These are phyloP conservation scores for Parathielavia appendiculata DNA, from an alignment of 495 filamentous ascomycete genomes.

Conservation along the genomic window DNA sequence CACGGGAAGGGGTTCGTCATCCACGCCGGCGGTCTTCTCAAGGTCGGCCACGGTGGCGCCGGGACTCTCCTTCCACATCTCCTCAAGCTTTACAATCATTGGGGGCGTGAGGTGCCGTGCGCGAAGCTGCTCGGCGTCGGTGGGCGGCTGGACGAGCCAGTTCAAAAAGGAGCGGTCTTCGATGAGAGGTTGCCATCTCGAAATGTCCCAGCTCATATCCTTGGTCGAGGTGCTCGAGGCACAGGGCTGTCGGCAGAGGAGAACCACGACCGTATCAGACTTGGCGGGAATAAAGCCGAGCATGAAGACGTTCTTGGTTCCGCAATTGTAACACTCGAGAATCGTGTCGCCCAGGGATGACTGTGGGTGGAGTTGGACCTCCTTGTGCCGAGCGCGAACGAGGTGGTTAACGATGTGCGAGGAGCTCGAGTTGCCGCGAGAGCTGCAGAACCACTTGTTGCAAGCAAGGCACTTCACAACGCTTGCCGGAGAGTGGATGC, in stretches of 20 bases:
- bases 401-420: conserved; percentile 99
- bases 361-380: conserved; percentile 91
- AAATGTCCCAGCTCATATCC: conserved; percentile 99
- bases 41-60: conserved; percentile 85
- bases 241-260: conserved; percentile 94
- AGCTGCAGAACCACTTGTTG: conserved; percentile 99
- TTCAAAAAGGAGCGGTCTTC: conserved; percentile 92
- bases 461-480: conserved; percentile 95
- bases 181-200: conserved; percentile 95
- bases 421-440: conserved; percentile 90
- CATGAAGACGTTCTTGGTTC: conserved; percentile 98
- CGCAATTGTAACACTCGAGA: conserved; percentile 98
- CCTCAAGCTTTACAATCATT: conserved; percentile 93
- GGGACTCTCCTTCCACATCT: conserved; percentile 97
- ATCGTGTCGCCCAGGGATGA: conserved; percentile 97
- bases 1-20: conserved; percentile 92
- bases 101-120: conserved; percentile 91
- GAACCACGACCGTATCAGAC: conserved; percentile 94
- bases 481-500: conserved; percentile 90
- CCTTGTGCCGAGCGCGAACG: conserved; percentile 94
- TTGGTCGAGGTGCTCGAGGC: conserved; percentile 93
- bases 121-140: conserved; percentile 92
- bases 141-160: conserved; percentile 87
- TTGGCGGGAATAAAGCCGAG: conserved; percentile 99
- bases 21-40: conserved; percentile 87